phyloP scores from a whole-genome alignment of 2,329 filamentous ascomycete genomes.

The Thelonectria blattea region DNA sequence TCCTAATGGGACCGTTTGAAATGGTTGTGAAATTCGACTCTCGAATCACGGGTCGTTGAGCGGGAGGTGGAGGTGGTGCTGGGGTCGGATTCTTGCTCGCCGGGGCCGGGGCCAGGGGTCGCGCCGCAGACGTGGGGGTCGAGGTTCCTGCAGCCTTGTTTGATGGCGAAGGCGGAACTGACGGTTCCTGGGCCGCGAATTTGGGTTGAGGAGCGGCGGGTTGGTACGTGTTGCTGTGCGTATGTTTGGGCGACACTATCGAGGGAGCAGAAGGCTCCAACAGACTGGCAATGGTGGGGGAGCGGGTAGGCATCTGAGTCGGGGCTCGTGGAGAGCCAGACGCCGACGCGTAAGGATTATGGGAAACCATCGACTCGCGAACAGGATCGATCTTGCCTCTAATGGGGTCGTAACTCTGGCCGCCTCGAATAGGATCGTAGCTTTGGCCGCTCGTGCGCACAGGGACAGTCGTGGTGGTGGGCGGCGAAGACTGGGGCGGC shows the following conservation, averaged over 20 bases:
- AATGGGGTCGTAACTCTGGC: conserved; percentile 89
- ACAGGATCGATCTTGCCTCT: conserved; percentile 74
- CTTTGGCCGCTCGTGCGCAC: conserved; percentile 76
- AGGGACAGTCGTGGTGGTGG: conserved; percentile 51
- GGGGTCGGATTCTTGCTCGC: conserved; percentile 48
- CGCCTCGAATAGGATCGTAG: conserved; percentile 90
- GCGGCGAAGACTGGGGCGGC: conserved; percentile 38
- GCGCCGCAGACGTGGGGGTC: conserved; percentile 44
- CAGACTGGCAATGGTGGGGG: conserved; percentile 88
- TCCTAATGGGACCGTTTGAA: conserved; percentile 51
- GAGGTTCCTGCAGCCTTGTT: conserved; percentile 44
- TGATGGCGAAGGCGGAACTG: conserved; percentile 52
- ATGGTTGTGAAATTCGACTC: conserved; percentile 51
- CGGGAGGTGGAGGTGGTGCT: conserved; percentile 43
- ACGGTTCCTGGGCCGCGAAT: conserved; percentile 45
- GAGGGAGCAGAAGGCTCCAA: conserved; percentile 64
- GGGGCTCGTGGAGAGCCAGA: conserved; percentile 57
- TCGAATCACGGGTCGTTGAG: conserved; percentile 43
- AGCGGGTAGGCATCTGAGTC: conserved; percentile 52
- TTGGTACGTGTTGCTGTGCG: conserved; percentile 36
- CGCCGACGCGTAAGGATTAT: conserved; percentile 54
- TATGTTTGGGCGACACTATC: conserved; percentile 39
- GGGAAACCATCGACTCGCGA: conserved; percentile 64
- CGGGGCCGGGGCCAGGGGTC: conserved; percentile 40
- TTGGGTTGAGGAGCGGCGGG: conserved; percentile 38